Percentiles rank a stretch among this genome's conserved stretches.
phyloP scores from a whole-genome alignment of 202 grass and related monocot genomes.

The Musa balbisiana region DNA sequence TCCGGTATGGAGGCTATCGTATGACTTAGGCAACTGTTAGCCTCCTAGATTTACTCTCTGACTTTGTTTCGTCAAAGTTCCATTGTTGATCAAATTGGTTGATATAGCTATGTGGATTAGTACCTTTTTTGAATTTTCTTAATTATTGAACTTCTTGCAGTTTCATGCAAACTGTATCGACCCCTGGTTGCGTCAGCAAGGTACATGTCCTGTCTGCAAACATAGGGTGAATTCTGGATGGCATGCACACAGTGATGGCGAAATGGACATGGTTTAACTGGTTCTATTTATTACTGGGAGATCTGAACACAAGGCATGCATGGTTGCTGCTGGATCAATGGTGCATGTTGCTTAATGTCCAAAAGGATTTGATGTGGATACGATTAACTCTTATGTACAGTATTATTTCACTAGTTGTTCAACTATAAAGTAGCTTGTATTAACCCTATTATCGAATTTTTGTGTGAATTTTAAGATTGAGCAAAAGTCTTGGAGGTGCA shows the following conservation, averaged over 20 bases:
- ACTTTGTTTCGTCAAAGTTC: too few species aligned
- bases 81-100: not conserved
- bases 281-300: not conserved
- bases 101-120: not conserved
- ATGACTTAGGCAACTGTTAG: too few species aligned
- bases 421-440: not conserved
- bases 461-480: too few species aligned
- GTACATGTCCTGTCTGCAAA: constrained; percentile 92
- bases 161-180: constrained; percentile 90
- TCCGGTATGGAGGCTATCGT: too few species aligned
- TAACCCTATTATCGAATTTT: too few species aligned
- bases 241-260: constrained; percentile 24
- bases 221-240: constrained; percentile 50
- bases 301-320: not conserved
- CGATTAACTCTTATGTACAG: too few species aligned
- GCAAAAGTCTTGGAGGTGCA: too few species aligned
- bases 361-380: too few species aligned
- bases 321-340: not conserved
- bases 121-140: not conserved
- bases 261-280: constrained; percentile 56
- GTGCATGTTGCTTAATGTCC: too few species aligned
- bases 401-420: not conserved
- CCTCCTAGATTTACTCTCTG: too few species aligned
- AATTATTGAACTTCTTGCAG: constrained; percentile 29
- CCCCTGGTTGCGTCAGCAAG: constrained; percentile 91